Evolutionary conservation across 2,329 filamentous ascomycete species (phyloP), one percentile per base, ranked within the genome.

Genomic region (Phyllosticta citriasiana): DNA sequence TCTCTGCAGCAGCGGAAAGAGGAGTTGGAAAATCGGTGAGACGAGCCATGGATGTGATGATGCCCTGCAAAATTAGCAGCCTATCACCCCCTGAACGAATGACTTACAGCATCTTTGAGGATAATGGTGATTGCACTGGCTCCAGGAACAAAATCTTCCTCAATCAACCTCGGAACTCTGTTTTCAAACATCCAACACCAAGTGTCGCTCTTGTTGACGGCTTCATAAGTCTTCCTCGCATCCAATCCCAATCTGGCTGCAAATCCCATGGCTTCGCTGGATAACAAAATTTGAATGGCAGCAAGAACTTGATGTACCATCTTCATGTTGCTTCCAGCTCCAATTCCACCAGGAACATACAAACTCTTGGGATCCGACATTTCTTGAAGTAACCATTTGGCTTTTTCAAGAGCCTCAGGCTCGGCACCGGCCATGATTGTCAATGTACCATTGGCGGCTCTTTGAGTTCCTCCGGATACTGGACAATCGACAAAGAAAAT

Each of bases 391-490:
- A 91, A 73, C 55, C 78, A 80, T 24, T 78, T 78, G 0, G 80
- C 85, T 61, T 80, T 81, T 35, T 79, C 76, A 1, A 90, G 73
- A 4, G 83, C 83, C 2, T 77, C 78, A 0, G 82, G 78, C 0
- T 81, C 76, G 0, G 80, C 86, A 1, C 85, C 84, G 0, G 86
- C 86, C 82, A 92, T 89, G 69, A 92, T 91, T 6, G 86, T 88
- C 52, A 91, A 75, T 0, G 87, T 89, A 3, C 88, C 88, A 56
- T 87, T 82, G 0, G 85, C 86, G 1, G 88, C 88, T 35, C 88
- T 80, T 9, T 81, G 78, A 0, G 85, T 83, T 1, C 88, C 88
- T 0, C 88, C 88, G 0, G 86, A 89, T 0, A 91, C 88, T 0
- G 88, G 88, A 24, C 82, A 81, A 72, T 91, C 88, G 57, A 92